A percentile compares a stretch with the other conserved stretches of the same genome.
These are phyloP conservation scores for Rhizopus microsporus DNA, from an alignment of 371 early-diverging fungal species.

Conservation along the genomic window DNA sequence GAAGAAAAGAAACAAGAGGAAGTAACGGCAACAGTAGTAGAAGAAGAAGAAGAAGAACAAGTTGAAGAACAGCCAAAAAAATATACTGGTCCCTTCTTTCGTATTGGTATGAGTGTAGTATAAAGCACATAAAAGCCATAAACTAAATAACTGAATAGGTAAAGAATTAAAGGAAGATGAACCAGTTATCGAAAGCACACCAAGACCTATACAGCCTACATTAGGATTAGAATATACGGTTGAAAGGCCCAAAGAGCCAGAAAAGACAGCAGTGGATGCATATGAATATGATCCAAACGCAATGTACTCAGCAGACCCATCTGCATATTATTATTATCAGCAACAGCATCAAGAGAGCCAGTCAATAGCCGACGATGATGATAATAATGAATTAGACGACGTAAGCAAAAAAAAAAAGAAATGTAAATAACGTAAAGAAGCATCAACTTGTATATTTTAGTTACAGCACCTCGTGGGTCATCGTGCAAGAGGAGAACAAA, in stretches of 20 bases:
- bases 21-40: slow-evolving; percentile 6
- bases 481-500: slow-evolving; percentile 38
- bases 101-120: slow-evolving; percentile 23
- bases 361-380: slow-evolving; percentile 24
- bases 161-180: slow-evolving; percentile 27
- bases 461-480: slow-evolving; percentile 46
- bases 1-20: slow-evolving; percentile 12
- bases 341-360: slow-evolving; percentile 30
- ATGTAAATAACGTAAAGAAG: neutral
- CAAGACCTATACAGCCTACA: slow-evolving; percentile 13
- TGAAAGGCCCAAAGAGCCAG: slow-evolving; percentile 6
- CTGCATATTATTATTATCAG: slow-evolving; percentile 48
- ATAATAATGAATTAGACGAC: slow-evolving; percentile 32
- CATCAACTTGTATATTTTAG: slow-evolving; percentile 21
- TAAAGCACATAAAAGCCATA: neutral
- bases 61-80: slow-evolving; percentile 21
- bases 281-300: slow-evolving; percentile 48
- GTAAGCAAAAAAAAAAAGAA: slow-evolving; percentile 28
- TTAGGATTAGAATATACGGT: slow-evolving; percentile 10
- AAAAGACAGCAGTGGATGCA: slow-evolving; percentile 29
- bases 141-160: neutral
- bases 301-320: slow-evolving; percentile 51
- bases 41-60: slow-evolving; percentile 21
- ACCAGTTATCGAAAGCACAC: slow-evolving; percentile 10
- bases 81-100: slow-evolving; percentile 34